Evolutionary conservation across 2,329 filamentous ascomycete genomes (phyloP), one percentile per base, ranked within the genome.

Genomic region (Ascochyta viciae-villosae): DNA sequence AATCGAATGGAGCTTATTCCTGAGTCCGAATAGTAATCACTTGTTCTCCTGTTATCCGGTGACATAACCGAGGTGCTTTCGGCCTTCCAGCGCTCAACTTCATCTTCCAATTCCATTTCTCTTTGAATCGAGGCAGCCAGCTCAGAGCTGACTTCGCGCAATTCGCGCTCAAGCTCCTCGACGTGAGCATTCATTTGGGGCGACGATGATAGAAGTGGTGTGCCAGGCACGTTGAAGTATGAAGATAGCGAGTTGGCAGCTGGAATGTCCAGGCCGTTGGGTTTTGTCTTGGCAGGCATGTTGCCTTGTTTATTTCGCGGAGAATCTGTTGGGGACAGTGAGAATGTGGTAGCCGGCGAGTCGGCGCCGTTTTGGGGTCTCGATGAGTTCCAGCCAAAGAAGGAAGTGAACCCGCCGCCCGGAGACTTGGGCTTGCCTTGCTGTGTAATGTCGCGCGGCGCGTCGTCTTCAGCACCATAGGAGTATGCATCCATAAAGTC

Each of bases 1-100:
- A 88, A 89, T 68, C 92, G 90, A 49, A 91, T 84, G 1, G 92
- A 94, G 74, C 92, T 94, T 54, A 91, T 89, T 29, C 95, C 95
- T 6, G 93, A 96, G 75, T 99, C 95, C 2, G 95, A 99, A 74
- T 95, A 99, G 78, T 99, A 98, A 77, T 99, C 95, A 77, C 95
- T 98, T 9, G 91, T 96, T 58, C 94, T 86, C 73, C 90, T 89
- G 61, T 85, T 87, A 26, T 83, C 72, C n/a, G 81, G 76, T 67
- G 64, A 80, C 72, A 75, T 82, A 77, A 69, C 82, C 71, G 76
- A 87, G 83, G 75, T 82, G 61, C 83, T 82, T 70, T 97, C 92
- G n/a, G 87, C 80, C 74, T 97, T 93, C 65, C 96, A 80, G 54
- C 90, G 84, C 64, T 99, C 95, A 0, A 98, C 88, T 42, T 98